phyloP scores from a whole-genome alignment of 345 rosid genomes.

The Euphorbia pulcherrima region DNA sequence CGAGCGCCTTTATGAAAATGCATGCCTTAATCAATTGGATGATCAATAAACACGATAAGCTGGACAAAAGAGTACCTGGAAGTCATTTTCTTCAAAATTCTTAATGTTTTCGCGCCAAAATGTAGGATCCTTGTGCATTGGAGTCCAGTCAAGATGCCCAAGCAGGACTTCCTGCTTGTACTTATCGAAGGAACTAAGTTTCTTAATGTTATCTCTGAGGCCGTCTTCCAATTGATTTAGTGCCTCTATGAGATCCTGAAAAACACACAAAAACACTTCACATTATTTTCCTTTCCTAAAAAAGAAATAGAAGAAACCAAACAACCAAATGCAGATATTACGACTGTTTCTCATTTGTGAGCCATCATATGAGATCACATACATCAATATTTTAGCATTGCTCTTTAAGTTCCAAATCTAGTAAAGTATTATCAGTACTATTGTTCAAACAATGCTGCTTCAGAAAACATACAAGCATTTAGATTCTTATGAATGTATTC shows the following conservation, averaged over 20 bases:
- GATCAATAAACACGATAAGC: background rate
- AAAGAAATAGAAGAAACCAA: no score
- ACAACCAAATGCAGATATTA: no score
- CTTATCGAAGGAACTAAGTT: conserved; percentile 86
- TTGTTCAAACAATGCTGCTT: no score
- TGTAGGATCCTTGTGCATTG: conserved; percentile 85
- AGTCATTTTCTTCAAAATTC: conserved; percentile 84
- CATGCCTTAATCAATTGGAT: background rate
- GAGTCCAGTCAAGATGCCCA: conserved; percentile 96
- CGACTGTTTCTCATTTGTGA: no score
- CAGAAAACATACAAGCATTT: no score
- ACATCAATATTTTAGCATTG: no score
- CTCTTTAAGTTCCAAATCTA: no score
- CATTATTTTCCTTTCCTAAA: no score
- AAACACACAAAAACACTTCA: conserved; percentile 14
- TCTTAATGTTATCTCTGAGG: conserved; percentile 70
- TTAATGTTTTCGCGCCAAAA: conserved; percentile 93
- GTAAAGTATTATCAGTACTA: no score
- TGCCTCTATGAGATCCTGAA: conserved; percentile 79
- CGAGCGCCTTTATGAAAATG: background rate
- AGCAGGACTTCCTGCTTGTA: conserved; percentile 96
- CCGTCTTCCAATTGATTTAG: conserved; percentile 82
- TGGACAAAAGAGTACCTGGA: conserved; percentile 54
- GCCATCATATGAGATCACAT: no score
- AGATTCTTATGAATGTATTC: no score